Evolutionary conservation across 2,329 filamentous ascomycete species (phyloP).

Genomic region (Penicillium sp.): DNA sequence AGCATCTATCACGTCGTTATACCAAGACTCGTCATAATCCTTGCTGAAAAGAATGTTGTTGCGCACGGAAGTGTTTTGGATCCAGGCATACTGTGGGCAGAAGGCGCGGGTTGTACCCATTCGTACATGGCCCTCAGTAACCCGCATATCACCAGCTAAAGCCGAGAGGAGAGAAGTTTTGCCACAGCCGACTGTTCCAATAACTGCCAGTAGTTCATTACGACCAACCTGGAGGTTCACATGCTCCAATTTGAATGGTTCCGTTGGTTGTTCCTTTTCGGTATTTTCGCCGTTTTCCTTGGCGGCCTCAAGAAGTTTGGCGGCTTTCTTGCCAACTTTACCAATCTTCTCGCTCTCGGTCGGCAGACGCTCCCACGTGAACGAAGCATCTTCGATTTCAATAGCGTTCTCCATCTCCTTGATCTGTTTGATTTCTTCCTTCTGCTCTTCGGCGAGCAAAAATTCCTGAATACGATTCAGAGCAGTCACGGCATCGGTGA

Average conservation of each 20-base stretch:
- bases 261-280: constrained; percentile 21
- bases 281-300: constrained; percentile 17
- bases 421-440: constrained; percentile 66
- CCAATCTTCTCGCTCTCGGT: constrained; percentile 14
- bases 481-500: constrained; percentile 85
- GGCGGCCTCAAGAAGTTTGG: background rate
- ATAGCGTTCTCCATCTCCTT: constrained; percentile 58
- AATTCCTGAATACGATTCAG: constrained; percentile 85
- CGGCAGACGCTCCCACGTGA: constrained; percentile 58
- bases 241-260: constrained; percentile 44
- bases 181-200: constrained; percentile 66
- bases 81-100: constrained; percentile 97
- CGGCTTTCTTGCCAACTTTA: constrained; percentile 55
- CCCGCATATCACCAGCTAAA: constrained; percentile 84
- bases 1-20: constrained; percentile 76
- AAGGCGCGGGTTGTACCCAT: constrained; percentile 81
- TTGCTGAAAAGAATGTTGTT: constrained; percentile 93
- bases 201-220: constrained; percentile 62
- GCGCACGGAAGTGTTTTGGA: constrained; percentile 83
- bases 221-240: constrained; percentile 37
- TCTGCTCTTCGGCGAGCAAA: constrained; percentile 77
- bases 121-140: constrained; percentile 70
- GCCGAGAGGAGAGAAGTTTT: constrained; percentile 89
- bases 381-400: constrained; percentile 69
- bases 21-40: constrained; percentile 72